These are phyloP conservation scores for Penicillium crustosum DNA, from an alignment of 2,329 filamentous ascomycete genomes.

Conservation along the genomic window DNA sequence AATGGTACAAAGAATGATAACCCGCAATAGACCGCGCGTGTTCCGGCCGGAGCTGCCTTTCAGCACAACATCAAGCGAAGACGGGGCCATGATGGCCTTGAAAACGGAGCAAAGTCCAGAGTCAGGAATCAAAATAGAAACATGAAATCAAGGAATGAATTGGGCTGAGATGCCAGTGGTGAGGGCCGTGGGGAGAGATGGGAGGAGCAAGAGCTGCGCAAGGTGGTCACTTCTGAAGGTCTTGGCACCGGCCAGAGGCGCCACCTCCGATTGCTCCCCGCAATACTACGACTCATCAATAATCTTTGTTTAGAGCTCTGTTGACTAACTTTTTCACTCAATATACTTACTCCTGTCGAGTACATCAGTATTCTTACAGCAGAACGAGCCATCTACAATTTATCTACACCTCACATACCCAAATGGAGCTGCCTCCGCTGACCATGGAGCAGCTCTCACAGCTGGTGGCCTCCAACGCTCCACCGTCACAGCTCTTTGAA, in stretches of 20 bases:
- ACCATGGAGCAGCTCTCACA: constrained; percentile 33
- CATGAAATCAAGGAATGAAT: constrained; percentile 29
- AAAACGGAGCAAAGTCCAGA: constrained; percentile 33
- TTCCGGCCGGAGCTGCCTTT: constrained; percentile 77
- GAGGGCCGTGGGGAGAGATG: constrained; percentile 21
- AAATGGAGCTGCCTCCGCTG: constrained; percentile 34
- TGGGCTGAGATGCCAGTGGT: constrained; percentile 25
- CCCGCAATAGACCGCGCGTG: constrained; percentile 78
- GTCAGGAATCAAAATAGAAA: constrained; percentile 26
- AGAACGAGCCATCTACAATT: neutral
- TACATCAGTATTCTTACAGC: neutral
- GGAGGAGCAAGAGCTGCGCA: constrained; percentile 36
- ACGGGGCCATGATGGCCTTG: constrained; percentile 47
- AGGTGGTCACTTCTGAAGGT: constrained; percentile 44
- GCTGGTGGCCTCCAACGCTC: constrained; percentile 29
- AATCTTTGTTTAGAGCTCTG: neutral
- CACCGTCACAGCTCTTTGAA: constrained; percentile 38
- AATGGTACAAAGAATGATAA: constrained; percentile 88
- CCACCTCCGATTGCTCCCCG: constrained; percentile 36
- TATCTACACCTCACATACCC: neutral
- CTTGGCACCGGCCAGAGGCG: constrained; percentile 38
- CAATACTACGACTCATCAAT: constrained; percentile 20
- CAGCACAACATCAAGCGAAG: constrained; percentile 60
- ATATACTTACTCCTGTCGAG: neutral
- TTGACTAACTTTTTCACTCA: neutral